Evolutionary conservation across 768 basidiomycete genomes (phyloP), one percentile per base, ranked within the genome.

Genomic region (Rhodotorula paludigena): DNA sequence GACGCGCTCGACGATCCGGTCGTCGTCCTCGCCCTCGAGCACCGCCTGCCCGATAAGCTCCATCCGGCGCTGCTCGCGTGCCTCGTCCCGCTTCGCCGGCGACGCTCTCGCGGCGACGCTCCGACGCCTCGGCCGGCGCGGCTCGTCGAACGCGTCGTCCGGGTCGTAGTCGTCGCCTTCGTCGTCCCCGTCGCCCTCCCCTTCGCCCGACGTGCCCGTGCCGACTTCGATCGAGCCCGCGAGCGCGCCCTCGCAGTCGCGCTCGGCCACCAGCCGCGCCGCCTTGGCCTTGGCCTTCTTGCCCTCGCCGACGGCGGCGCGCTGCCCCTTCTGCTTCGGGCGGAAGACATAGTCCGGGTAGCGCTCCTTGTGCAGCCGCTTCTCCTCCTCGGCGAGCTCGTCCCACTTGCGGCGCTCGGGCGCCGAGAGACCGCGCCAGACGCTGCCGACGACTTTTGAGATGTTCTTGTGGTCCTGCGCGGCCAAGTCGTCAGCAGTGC

Each of bases 401-500:
- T 77, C 72, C 71, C 71, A 77, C 18, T 53, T 41, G 36, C 32
- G 53, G 48, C 71, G 68, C 58, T 77, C 82, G 32, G 79, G 81
- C 1, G 77, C 75, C 16, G 79, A 73, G 39, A 89, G 78, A 60
- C 82, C 79, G 45, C 83, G 83, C 90, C 90, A 92, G 70, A 82
- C 81, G 41, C 84, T 77, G 8, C 86, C 89, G 4, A 85, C 87
- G 58, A 89, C 82, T 62, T 85, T 82, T 64, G 86, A 87, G 64
- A 91, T 83, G 61, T 85, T 82, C 76, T 88, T 85, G 76, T 91
- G 89, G 57, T 88, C 83, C 23, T 81, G 81, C n/a, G 47, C 5
- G 25, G 20, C 10, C 23, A 5, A 20, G 5, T 10, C 23, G 35
- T 38, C n/a, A 5, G 42, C 23, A 16, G 16, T 21, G n/a, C 39